phyloP scores from a whole-genome alignment of 805 yeast genomes.

The Vanderwaltozyma tropicalis region DNA sequence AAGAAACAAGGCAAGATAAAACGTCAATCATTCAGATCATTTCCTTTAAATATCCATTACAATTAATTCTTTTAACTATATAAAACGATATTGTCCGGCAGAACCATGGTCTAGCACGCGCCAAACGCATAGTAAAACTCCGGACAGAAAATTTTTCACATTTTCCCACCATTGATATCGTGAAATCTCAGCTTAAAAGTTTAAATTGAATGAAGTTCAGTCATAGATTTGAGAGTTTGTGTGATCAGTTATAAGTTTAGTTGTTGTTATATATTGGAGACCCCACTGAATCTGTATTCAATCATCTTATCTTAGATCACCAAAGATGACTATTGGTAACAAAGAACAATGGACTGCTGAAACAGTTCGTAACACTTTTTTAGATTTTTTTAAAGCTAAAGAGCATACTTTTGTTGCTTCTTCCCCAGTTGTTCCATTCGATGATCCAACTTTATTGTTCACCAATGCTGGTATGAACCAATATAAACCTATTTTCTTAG shows the following conservation, averaged over 20 bases:
- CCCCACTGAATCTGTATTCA: no score
- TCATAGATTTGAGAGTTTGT: not conserved
- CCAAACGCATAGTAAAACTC: not conserved
- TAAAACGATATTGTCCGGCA: not conserved
- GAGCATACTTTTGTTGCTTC: slow-evolving; percentile 81
- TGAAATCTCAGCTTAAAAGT: not conserved
- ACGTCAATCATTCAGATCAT: no score
- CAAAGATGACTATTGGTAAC: slow-evolving; percentile 26
- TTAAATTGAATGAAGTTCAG: not conserved
- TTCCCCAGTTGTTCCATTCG: slow-evolving; percentile 92
- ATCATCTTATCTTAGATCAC: not conserved
- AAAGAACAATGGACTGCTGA: slow-evolving; percentile 40
- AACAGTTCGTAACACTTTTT: slow-evolving; percentile 67
- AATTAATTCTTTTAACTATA: no score
- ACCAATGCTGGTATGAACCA: slow-evolving; percentile 99
- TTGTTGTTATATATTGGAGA: no score
- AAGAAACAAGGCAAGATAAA: no score
- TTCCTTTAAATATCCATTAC: no score
- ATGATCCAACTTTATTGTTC: slow-evolving; percentile 91
- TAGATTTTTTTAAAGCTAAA: slow-evolving; percentile 62
- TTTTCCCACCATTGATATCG: not conserved
- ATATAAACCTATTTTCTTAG: slow-evolving; percentile 93
- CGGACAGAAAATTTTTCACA: slow-evolving; percentile 1
- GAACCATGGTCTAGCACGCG: not conserved
- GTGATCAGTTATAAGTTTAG: not conserved